phyloP scores from a whole-genome alignment of 495 filamentous ascomycete species.

The Aspergillus leporis region DNA sequence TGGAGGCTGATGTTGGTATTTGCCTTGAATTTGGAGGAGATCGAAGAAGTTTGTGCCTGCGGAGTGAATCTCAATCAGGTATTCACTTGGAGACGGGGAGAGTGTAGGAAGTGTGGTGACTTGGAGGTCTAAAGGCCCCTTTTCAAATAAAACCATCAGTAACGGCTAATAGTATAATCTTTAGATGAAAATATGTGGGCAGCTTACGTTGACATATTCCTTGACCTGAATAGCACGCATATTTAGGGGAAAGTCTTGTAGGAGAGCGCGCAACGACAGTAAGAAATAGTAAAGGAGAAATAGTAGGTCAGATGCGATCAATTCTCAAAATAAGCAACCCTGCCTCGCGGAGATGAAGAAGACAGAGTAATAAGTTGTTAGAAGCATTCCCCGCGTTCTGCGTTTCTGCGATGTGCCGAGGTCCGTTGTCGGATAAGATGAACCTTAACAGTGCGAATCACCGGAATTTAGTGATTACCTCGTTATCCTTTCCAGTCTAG shows the following conservation, averaged over 20 bases:
- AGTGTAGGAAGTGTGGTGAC: constrained; percentile 74
- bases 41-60: constrained; percentile 95
- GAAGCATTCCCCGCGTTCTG: constrained; percentile 21
- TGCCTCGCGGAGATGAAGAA: background rate
- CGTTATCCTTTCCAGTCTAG: background rate
- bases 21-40: constrained; percentile 83
- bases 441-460: background rate
- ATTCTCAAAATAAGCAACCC: background rate
- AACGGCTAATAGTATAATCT: background rate
- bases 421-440: constrained; percentile 28
- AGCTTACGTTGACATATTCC: constrained; percentile 75
- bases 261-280: background rate
- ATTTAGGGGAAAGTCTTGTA: constrained; percentile 13
- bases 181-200: background rate
- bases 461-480: no score
- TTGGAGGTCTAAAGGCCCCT: constrained; percentile 78
- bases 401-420: constrained; percentile 28
- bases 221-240: constrained; percentile 87
- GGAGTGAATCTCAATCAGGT: constrained; percentile 86
- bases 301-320: background rate
- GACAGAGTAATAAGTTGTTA: background rate
- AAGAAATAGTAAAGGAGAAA: background rate
- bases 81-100: constrained; percentile 66
- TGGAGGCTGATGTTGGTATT: constrained; percentile 65
- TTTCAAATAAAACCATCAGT: constrained; percentile 13